Conservation (phyloP, 306 rosid species). For the Begonia loranthoides region DNA sequence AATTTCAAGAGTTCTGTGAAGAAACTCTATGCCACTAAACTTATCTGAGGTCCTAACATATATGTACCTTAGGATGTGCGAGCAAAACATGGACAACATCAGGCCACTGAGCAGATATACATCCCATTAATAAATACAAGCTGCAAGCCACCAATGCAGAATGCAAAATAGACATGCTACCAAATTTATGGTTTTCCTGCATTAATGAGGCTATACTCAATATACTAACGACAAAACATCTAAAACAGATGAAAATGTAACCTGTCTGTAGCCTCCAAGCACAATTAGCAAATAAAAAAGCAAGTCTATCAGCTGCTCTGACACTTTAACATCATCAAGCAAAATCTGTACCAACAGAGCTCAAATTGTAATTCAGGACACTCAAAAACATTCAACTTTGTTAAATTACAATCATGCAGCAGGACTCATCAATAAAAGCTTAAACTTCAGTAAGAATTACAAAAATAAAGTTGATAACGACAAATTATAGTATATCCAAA, state of each 20-base stretch:
- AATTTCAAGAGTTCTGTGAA: too few species aligned
- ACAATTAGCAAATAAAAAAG: constrained; percentile 64
- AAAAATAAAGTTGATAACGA: too few species aligned
- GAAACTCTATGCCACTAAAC: too few species aligned
- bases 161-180: constrained; percentile 38
- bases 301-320: constrained; percentile 73
- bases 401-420: too few species aligned
- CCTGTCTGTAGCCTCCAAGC: constrained; percentile 66
- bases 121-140: constrained; percentile 57
- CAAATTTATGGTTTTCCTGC: constrained; percentile 52
- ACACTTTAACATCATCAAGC: constrained; percentile 66
- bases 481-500: too few species aligned
- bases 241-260: constrained; percentile 23
- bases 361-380: not conserved
- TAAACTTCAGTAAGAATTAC: too few species aligned
- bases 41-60: too few species aligned
- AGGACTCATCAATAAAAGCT: too few species aligned
- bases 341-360: constrained; percentile 45
- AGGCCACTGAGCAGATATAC: constrained; percentile 71
- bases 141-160: constrained; percentile 70
- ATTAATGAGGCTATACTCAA: constrained; percentile 22
- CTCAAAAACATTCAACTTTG: too few species aligned
- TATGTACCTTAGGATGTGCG: constrained; percentile 75
- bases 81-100: constrained; percentile 78
- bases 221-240: constrained; percentile 8